phyloP scores from a whole-genome alignment of 2,329 filamentous ascomycete genomes.

The Trichocomaceae sp. region DNA sequence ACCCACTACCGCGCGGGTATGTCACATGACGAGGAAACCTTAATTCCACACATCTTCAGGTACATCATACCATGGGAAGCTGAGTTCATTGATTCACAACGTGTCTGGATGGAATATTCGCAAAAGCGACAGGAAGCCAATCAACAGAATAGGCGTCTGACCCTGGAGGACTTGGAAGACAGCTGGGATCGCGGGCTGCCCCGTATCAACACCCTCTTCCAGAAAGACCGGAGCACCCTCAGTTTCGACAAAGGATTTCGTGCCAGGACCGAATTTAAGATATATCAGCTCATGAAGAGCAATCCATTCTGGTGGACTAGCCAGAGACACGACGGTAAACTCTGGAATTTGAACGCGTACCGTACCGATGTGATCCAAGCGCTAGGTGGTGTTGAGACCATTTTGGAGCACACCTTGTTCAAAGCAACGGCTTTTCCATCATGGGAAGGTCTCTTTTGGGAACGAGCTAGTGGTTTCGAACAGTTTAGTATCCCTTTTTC shows the following conservation, averaged over 20 bases:
- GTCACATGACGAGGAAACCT: constrained; percentile 94
- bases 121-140: constrained; percentile 96
- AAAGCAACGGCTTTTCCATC: constrained; percentile 89
- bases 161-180: constrained; percentile 92
- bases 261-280: constrained; percentile 91
- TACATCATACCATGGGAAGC: constrained; percentile 99
- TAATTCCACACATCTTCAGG: constrained; percentile 98
- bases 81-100: constrained; percentile 97
- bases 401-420: constrained; percentile 93
- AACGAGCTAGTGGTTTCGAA: constrained; percentile 56
- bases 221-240: constrained; percentile 93
- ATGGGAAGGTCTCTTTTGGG: constrained; percentile 96
- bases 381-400: constrained; percentile 92
- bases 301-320: constrained; percentile 99
- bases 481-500: too few species aligned
- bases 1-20: constrained; percentile 97
- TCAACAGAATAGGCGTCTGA: constrained; percentile 90
- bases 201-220: constrained; percentile 97
- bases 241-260: constrained; percentile 99
- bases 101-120: constrained; percentile 98
- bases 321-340: constrained; percentile 90
- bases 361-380: constrained; percentile 96
- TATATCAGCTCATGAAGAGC: constrained; percentile 97
- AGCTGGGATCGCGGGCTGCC: constrained; percentile 97
- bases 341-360: constrained; percentile 96